Percentiles rank a stretch among this genome's conserved stretches.
Conservation (phyloP, 2,329 filamentous ascomycete genomes). For the Atkinsonella hypoxylon region DNA sequence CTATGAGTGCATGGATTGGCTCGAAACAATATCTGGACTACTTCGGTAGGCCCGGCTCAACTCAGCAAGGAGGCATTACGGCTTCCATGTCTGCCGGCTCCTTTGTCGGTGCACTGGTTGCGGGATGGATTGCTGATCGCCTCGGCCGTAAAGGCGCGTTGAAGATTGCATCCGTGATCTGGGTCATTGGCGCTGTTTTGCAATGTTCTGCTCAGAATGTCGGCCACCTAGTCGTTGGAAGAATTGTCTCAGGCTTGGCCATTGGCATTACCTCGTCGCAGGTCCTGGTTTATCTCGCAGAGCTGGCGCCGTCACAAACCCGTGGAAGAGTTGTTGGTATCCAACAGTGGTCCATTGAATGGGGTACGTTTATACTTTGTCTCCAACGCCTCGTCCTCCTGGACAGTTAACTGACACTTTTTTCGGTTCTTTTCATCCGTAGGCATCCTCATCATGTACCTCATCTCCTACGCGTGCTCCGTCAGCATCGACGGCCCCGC, state of each 20-base stretch:
- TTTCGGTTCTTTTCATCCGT: no score
- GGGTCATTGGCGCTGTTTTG: constrained; percentile 47
- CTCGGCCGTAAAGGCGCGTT: constrained; percentile 32
- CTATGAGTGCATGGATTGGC: constrained; percentile 45
- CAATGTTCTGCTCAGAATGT: constrained; percentile 47
- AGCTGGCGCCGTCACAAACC: constrained; percentile 34
- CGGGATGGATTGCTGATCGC: constrained; percentile 34
- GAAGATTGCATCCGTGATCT: constrained; percentile 33
- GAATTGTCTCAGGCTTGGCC: constrained; percentile 50
- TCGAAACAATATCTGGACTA: constrained; percentile 34
- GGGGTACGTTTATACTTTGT: no score
- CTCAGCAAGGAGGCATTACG: constrained; percentile 37
- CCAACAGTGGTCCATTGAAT: background rate
- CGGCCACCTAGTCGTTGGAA: constrained; percentile 39
- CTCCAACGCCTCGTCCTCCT: no score
- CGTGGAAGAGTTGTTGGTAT: background rate
- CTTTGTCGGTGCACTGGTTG: constrained; percentile 31
- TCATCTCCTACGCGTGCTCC: background rate
- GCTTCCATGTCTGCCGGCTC: constrained; percentile 37
- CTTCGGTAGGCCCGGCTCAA: constrained; percentile 34
- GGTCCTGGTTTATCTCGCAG: constrained; percentile 41
- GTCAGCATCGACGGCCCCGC: constrained; percentile 15
- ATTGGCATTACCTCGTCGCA: constrained; percentile 52
- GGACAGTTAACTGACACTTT: no score
- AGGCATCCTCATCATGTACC: background rate